Base-by-base conservation (phyloP, 202 grass and related monocot genomes). In the Carex arenaria region DNA sequence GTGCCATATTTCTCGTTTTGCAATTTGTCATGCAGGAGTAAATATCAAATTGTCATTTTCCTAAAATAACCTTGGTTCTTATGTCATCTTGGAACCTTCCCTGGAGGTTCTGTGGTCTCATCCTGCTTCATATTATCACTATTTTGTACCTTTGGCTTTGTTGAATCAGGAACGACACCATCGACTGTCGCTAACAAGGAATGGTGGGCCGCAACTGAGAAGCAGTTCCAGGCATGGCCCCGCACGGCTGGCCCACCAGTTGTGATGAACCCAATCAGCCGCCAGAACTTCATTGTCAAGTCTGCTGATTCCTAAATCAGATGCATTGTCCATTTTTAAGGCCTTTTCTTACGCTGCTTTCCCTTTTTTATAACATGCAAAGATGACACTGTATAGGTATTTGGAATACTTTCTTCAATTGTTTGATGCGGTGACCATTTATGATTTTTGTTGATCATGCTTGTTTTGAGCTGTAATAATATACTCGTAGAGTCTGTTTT, bases 221-320 rank as follows among this genome's bases (percentile, higher is more conserved):
- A 91, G 78, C 87, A 86, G 87, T 94, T 97, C 54, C 92, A 94
- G 86, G 90, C 94, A 9, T 97, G 94, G 92, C 94, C 94, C 12
- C 92, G 94, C 28, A 92, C 92, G 0, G 94, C 90, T 0, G 92
- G 94, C 7, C 94, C 94, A 0, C 92, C 94, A 1, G 92, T 94
- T 17, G 90, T 93, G 40, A 97, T 97, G 94, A 97, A 97, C 84
- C 92, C 94, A 64, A 93, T 97, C 79, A 97, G 92, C 71, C 92
- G 92, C 63, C 94, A 93, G 68, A 94, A 97, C 78, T 97, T 94
- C 79, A 93, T 97, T 10, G 89, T 93, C 36, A 94, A 93, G 80
- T 87, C 91, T 64, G 10, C 90, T 38, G 86, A 97, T 17, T 83
- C 83, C 5, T 93, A 78, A 94, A 3, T 59, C 4, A 10, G 5